phyloP scores from a whole-genome alignment of 2,329 filamentous ascomycete genomes.

The Ophiocordyceps sinensis region DNA sequence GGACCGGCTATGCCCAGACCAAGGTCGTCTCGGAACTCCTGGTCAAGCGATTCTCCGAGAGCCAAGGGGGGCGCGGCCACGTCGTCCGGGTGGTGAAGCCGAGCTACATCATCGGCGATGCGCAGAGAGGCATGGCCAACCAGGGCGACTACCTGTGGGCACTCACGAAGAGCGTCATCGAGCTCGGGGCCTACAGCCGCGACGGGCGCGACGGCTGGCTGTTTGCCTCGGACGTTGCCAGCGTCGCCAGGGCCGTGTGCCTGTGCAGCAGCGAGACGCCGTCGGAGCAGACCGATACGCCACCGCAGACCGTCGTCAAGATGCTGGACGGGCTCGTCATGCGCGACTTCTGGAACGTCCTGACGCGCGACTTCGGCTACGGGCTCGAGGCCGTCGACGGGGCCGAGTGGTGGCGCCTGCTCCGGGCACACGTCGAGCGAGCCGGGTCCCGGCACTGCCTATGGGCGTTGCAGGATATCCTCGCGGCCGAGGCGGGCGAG shows the following conservation, averaged over 20 bases:
- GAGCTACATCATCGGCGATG: slow-evolving; percentile 3
- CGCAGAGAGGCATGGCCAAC: neutral
- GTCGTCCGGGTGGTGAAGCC: slow-evolving; percentile 1
- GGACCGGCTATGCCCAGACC: neutral
- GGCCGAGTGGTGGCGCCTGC: neutral
- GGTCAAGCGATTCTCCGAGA: slow-evolving; percentile 1
- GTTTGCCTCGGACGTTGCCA: neutral
- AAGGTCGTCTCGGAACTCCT: slow-evolving; percentile 1
- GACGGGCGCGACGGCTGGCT: neutral
- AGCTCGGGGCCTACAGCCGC: slow-evolving; percentile 1
- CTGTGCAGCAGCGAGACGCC: neutral
- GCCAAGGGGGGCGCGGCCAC: neutral
- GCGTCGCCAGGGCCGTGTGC: neutral
- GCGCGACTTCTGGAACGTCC: neutral
- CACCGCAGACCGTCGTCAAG: neutral
- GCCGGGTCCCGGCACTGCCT: neutral
- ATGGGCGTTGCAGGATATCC: slow-evolving; percentile 1
- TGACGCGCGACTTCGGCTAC: neutral
- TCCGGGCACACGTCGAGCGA: neutral
- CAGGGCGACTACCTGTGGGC: slow-evolving; percentile 1
- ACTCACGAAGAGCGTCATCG: neutral
- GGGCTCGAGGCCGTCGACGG: neutral
- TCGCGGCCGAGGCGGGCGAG: neutral
- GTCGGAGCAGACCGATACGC: too few relatives aligned
- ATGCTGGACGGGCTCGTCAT: slow-evolving; percentile 1